A percentile compares a stretch with the other conserved stretches of the same genome.
phyloP scores from a whole-genome alignment of 129 eudicot genomes.

The Flaveria linearis region DNA sequence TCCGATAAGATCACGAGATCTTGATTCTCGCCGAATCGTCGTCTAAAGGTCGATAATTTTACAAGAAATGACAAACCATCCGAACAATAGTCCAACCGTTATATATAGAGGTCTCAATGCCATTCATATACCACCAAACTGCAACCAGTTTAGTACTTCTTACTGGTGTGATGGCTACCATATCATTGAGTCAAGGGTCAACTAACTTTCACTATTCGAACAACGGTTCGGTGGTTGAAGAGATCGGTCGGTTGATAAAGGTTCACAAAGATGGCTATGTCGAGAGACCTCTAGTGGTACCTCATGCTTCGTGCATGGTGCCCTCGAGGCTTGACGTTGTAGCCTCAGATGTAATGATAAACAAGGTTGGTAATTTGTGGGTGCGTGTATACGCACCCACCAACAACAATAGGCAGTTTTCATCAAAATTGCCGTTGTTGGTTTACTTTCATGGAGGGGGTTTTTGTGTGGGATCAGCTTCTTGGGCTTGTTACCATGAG shows the following conservation, averaged over 20 bases:
- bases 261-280: constrained; percentile 53
- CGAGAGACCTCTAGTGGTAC: constrained; percentile 51
- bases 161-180: constrained; percentile 24
- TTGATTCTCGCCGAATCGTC: constrained; percentile 23
- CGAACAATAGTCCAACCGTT: neutral
- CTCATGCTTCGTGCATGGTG: constrained; percentile 39
- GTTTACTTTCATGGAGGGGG: constrained; percentile 74
- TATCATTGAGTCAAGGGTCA: constrained; percentile 33
- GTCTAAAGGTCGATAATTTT: constrained; percentile 26
- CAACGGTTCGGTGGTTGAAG: constrained; percentile 44
- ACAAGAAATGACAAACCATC: too few species aligned
- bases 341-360: constrained; percentile 42
- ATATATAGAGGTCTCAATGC: constrained; percentile 19
- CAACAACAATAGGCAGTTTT: neutral
- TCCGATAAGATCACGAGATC: constrained; percentile 44
- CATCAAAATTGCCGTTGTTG: constrained; percentile 44
- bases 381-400: constrained; percentile 54
- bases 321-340: constrained; percentile 39
- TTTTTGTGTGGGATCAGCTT: constrained; percentile 66
- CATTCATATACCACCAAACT: constrained; percentile 28
- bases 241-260: constrained; percentile 52
- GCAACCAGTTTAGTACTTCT: constrained; percentile 10
- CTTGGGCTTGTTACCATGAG: constrained; percentile 69
- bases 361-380: constrained; percentile 46
- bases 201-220: constrained; percentile 8